These are phyloP conservation scores for Pelargonium nanum DNA, from an alignment of 345 rosid genomes.

Conservation along the genomic window DNA sequence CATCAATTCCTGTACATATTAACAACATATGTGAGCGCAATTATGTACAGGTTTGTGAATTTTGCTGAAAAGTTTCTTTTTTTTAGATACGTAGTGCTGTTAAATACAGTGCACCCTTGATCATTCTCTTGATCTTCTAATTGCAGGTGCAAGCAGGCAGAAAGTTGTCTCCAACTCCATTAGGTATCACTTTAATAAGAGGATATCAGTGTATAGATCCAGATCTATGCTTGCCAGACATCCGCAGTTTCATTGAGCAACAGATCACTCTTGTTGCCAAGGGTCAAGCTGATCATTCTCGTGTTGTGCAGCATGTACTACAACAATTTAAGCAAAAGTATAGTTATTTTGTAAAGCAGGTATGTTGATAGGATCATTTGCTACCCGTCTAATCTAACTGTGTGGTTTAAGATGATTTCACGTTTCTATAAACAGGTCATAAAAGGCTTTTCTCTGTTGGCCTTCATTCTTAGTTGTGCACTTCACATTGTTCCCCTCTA, in stretches of 20 bases:
- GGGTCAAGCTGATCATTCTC: conserved; percentile 74
- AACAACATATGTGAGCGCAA: conserved; percentile 96
- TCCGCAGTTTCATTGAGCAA: conserved; percentile 94
- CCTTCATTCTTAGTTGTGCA: too few relatives aligned
- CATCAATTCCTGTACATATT: conserved; percentile 84
- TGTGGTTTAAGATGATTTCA: too few relatives aligned
- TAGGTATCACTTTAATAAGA: conserved; percentile 81
- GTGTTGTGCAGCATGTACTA: conserved; percentile 68
- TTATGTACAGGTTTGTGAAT: conserved; percentile 69
- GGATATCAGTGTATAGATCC: conserved; percentile 94
- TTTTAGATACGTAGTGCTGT: not conserved
- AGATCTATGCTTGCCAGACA: conserved; percentile 93
- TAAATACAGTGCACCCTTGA: not conserved
- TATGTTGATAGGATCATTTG: conserved; percentile 6
- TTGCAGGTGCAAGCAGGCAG: conserved; percentile 79
- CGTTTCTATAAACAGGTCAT: not conserved
- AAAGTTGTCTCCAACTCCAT: conserved; percentile 80
- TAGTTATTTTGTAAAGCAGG: conserved; percentile 78
- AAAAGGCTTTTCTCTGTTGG: not conserved
- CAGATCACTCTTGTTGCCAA: conserved; percentile 90
- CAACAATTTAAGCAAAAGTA: conserved; percentile 75
- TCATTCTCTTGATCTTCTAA: not conserved
- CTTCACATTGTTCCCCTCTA: too few relatives aligned
- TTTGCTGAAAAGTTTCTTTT: not conserved
- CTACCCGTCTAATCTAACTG: not conserved